phyloP scores from a whole-genome alignment of 305 asterid species.

The Fraxinus angustifolia region DNA sequence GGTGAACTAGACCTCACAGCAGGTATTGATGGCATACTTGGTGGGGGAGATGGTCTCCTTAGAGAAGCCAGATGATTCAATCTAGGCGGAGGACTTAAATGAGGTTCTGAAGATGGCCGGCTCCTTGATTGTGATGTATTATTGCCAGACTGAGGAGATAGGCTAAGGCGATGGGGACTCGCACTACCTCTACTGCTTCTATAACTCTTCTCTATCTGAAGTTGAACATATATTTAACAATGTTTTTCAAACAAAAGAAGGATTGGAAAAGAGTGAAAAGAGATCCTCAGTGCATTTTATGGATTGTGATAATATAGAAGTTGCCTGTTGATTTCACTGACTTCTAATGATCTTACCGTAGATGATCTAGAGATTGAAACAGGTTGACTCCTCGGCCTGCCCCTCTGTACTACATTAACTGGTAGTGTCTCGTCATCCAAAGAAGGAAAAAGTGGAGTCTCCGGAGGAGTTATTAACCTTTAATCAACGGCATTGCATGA shows the following conservation, averaged over 20 bases:
- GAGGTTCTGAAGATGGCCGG: constrained; percentile 58
- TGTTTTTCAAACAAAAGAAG: neutral
- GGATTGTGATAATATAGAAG: neutral
- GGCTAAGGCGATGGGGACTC: constrained; percentile 84
- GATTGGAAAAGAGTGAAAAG: constrained; percentile 1
- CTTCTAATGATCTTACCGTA: constrained; percentile 46
- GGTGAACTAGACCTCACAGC: constrained; percentile 68
- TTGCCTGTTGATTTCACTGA: neutral
- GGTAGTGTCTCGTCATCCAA: constrained; percentile 73
- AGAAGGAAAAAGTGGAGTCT: constrained; percentile 88
- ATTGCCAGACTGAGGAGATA: constrained; percentile 68
- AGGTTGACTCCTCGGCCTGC: constrained; percentile 91
- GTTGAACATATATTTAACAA: constrained; percentile 22
- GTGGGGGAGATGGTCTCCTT: constrained; percentile 73
- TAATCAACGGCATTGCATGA: constrained; percentile 26
- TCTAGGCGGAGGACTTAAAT: constrained; percentile 75
- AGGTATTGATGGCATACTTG: constrained; percentile 51
- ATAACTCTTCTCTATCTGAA: constrained; percentile 76
- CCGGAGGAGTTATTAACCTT: constrained; percentile 99
- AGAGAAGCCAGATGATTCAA: constrained; percentile 50
- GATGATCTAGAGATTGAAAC: constrained; percentile 81
- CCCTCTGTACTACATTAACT: constrained; percentile 55
- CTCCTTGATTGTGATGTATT: constrained; percentile 59
- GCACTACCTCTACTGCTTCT: constrained; percentile 79
- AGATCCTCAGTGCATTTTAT: neutral